Evolutionary conservation across 805 yeast genomes (phyloP), one percentile per base, ranked within the genome.

Genomic region (Saturnispora serradocipensis): DNA sequence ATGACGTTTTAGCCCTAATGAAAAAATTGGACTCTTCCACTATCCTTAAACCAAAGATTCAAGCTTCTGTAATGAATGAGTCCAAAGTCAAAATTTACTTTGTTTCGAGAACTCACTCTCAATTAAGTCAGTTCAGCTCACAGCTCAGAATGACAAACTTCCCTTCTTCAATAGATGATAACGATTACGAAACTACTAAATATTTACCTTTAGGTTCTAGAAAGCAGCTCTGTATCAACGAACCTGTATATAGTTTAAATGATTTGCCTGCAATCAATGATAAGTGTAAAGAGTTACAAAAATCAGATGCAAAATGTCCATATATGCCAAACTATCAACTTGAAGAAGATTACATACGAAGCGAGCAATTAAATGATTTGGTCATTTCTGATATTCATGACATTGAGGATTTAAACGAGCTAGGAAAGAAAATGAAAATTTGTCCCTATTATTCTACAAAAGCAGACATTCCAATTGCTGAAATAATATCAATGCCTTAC

Each of bases 61-160:
- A 45, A 24, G 20, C 55, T 3, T 54, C 55, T 2, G 18, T 27
- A 39, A 59, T 55, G 44, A 65, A 55, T 52, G 57, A 65, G 46
- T 65, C 70, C 39, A 71, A 78, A 0, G 59, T 71, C 0, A 77
- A 81, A 57, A 78, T 90, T 1, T 78, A 68, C 58, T 89, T 82
- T 61, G 75, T 95, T 0, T 88, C 97, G 2, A 72, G 98, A 65
- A 90, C 98, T 0, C 97, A 90, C 61, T 87, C 97, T 0, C 98
- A 90, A 63, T 69, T 90, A 44, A 72, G 73, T 36, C 98, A 90
- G 61, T 86, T 90, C 61, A 78, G 88, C 0, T 76, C 78, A 15
- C 97, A 91, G 58, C 66, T 90, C 38, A 63, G 72, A 43, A 60
- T 84, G 24, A 80, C 95, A 0, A 55, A 67, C 0, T 83, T 88